A percentile compares a stretch with the other conserved stretches of the same genome.
Conservation (phyloP, 495 filamentous ascomycete species). For the Cairneyella variabilis region DNA sequence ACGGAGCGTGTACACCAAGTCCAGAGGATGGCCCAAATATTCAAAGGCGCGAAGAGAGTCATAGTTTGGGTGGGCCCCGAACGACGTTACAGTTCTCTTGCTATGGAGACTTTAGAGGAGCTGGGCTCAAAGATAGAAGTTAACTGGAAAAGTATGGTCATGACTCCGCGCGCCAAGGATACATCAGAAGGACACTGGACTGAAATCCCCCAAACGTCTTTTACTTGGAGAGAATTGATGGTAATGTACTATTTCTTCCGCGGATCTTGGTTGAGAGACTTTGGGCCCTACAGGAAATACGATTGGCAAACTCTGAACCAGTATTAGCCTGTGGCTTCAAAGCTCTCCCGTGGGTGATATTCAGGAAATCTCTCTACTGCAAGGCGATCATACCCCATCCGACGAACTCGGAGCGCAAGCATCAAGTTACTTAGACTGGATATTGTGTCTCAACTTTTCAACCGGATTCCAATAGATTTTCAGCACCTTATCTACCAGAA, state of each 20-base stretch:
- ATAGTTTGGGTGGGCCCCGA: slow-evolving; percentile 29
- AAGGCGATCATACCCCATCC: too few species aligned
- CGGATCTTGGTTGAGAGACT: slow-evolving; percentile 7
- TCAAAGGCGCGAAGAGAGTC: slow-evolving; percentile 20
- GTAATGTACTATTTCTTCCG: not conserved
- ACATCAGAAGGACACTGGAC: not conserved
- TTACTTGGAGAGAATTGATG: not conserved
- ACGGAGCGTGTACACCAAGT: slow-evolving; percentile 32
- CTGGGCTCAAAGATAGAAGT: not conserved
- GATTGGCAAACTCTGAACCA: not conserved
- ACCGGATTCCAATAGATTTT: not conserved
- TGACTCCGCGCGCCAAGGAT: not conserved
- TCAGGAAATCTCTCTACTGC: not conserved
- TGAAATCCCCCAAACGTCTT: not conserved
- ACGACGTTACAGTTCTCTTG: slow-evolving; percentile 1
- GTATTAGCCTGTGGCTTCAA: not conserved
- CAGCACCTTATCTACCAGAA: not conserved
- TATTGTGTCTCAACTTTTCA: not conserved
- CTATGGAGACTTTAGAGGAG: not conserved
- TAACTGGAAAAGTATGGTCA: not conserved
- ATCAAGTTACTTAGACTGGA: not conserved
- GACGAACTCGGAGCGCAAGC: not conserved
- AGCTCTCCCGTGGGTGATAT: not conserved
- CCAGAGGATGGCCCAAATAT: slow-evolving; percentile 30
- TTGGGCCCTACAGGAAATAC: slow-evolving; percentile 14